These are phyloP conservation scores for Magnaporthiopsis incrustans DNA, from an alignment of 2,329 filamentous ascomycete genomes.

Conservation along the genomic window DNA sequence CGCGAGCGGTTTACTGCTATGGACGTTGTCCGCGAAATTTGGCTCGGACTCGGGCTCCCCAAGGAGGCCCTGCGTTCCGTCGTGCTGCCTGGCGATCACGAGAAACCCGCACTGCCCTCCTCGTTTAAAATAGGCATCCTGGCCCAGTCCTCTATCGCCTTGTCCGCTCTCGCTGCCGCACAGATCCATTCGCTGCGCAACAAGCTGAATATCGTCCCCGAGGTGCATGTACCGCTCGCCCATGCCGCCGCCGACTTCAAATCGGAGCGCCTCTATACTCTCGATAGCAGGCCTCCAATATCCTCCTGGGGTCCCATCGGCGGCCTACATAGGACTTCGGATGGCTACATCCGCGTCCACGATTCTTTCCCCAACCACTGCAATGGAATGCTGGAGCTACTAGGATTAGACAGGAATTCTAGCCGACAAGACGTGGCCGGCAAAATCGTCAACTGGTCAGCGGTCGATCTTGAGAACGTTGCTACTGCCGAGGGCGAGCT, in stretches of 20 bases:
- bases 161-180: constrained; percentile 42
- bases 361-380: constrained; percentile 45
- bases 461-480: constrained; percentile 38
- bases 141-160: constrained; percentile 42
- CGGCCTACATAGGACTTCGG: constrained; percentile 40
- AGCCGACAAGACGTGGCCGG: constrained; percentile 29
- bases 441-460: constrained; percentile 30
- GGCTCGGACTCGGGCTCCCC: constrained; percentile 1
- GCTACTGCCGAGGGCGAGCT: constrained; percentile 27
- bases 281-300: constrained; percentile 28
- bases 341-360: constrained; percentile 47
- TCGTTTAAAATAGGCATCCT: constrained; percentile 47
- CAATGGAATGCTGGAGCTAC: constrained; percentile 30
- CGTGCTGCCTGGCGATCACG: neutral
- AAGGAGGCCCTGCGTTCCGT: neutral
- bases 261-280: constrained; percentile 39
- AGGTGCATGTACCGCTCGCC: constrained; percentile 32
- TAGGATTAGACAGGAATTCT: constrained; percentile 28
- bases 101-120: constrained; percentile 29
- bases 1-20: neutral
- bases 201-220: constrained; percentile 19
- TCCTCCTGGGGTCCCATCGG: constrained; percentile 35
- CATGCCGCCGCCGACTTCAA: constrained; percentile 45
- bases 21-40: constrained; percentile 1
- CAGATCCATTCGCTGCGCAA: constrained; percentile 31